Conservation (phyloP, 2,329 filamentous ascomycete species). For the Plectosphaerella cucumerina region DNA sequence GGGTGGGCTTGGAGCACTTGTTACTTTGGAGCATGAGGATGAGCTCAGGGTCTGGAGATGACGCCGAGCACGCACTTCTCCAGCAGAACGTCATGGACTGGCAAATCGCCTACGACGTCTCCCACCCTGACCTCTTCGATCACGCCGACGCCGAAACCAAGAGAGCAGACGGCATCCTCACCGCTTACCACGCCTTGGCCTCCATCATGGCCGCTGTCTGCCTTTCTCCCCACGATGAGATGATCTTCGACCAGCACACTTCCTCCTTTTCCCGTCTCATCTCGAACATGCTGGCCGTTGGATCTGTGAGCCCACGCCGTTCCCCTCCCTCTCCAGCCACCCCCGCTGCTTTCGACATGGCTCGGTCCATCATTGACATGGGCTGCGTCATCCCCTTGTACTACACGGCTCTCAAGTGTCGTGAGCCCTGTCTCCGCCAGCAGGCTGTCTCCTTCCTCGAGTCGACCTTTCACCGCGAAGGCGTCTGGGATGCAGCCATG, state of each 20-base stretch:
- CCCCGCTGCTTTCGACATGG: conserved; percentile 18
- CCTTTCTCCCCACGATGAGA: conserved; percentile 24
- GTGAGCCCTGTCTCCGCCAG: conserved; percentile 31
- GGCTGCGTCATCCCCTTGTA: conserved; percentile 42
- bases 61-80: neutral
- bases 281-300: conserved; percentile 8
- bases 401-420: conserved; percentile 42
- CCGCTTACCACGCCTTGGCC: conserved; percentile 35
- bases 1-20: conserved; percentile 2
- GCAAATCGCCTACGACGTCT: conserved; percentile 18
- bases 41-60: neutral
- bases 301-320: neutral
- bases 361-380: conserved; percentile 32
- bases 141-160: conserved; percentile 12
- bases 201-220: conserved; percentile 35
- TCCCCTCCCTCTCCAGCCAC: neutral
- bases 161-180: conserved; percentile 20
- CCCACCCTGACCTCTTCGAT: conserved; percentile 8
- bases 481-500: conserved; percentile 33
- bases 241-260: conserved; percentile 29
- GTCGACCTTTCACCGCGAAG: conserved; percentile 27
- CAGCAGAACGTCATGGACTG: conserved; percentile 12
- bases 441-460: conserved; percentile 30
- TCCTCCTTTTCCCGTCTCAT: conserved; percentile 26
- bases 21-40: neutral